Evolutionary conservation across 139 green algal genomes (phyloP).

Genomic region (Microglena sp.): DNA sequence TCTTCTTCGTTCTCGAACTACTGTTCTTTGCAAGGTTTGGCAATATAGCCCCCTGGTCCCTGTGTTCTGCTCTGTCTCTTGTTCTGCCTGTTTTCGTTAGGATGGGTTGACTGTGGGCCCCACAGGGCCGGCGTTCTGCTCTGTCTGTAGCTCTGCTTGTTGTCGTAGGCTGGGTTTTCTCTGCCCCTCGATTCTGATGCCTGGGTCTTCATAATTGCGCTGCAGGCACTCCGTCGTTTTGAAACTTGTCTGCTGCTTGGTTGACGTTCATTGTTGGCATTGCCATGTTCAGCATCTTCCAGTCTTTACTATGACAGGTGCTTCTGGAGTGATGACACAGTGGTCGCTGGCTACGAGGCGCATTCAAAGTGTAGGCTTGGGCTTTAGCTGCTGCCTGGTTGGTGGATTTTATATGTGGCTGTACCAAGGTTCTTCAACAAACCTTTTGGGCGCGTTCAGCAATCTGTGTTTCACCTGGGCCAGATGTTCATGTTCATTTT

Average conservation of each 20-base stretch:
- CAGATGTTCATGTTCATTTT: slow-evolving; percentile 12
- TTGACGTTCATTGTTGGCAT: not conserved
- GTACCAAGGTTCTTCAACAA: not conserved
- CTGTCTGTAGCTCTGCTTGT: too few species aligned
- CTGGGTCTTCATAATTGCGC: too few species aligned
- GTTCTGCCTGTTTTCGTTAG: too few species aligned
- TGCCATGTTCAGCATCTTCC: not conserved
- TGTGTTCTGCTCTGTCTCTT: too few species aligned
- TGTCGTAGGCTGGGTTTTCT: too few species aligned
- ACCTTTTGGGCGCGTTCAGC: not conserved
- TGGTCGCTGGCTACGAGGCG: not conserved
- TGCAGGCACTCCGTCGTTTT: not conserved
- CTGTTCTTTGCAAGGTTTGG: too few species aligned
- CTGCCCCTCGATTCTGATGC: too few species aligned
- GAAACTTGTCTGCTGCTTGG: not conserved
- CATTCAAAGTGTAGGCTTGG: not conserved
- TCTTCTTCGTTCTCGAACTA: too few species aligned
- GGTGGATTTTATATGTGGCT: not conserved
- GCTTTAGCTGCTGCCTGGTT: not conserved
- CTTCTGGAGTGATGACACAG: not conserved
- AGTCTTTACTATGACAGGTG: not conserved
- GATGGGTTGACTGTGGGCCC: too few species aligned
- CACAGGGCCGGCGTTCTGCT: too few species aligned
- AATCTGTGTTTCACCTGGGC: not conserved
- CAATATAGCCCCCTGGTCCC: too few species aligned